These are phyloP conservation scores for Amanita thiersii DNA, from an alignment of 768 basidiomycete genomes.

Conservation along the genomic window DNA sequence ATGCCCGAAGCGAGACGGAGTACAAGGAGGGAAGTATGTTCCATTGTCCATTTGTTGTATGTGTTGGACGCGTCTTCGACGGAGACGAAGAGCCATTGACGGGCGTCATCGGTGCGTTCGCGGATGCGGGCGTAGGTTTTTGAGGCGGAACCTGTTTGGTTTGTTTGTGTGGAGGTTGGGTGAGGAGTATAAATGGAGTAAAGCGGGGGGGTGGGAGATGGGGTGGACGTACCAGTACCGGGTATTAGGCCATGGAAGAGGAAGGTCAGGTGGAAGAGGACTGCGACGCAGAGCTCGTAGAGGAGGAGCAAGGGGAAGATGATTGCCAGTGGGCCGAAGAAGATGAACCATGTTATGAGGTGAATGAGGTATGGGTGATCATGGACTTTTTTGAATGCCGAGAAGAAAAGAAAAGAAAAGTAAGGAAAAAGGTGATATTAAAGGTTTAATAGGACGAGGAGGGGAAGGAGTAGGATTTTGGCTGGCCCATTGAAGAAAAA, in stretches of 20 bases:
- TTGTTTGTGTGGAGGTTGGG: too few relatives aligned
- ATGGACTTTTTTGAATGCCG: constrained; percentile 11
- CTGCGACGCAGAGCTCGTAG: constrained; percentile 24
- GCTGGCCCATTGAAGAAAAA: not conserved
- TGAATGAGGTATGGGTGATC: constrained; percentile 26
- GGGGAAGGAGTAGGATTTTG: not conserved
- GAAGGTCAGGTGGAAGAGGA: constrained; percentile 25
- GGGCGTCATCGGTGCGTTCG: constrained; percentile 24
- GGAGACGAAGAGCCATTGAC: constrained; percentile 27
- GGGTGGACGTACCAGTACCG: constrained; percentile 17
- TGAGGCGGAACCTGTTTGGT: constrained; percentile 22
- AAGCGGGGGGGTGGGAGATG: not conserved
- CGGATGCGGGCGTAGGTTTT: constrained; percentile 24
- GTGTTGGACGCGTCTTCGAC: constrained; percentile 26
- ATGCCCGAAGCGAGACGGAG: constrained; percentile 22
- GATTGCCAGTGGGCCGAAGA: constrained; percentile 34
- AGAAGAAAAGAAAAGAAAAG: not conserved
- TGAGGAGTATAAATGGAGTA: too few relatives aligned
- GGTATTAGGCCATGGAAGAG: constrained; percentile 26
- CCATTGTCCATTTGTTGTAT: constrained; percentile 31
- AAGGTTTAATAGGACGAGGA: not conserved
- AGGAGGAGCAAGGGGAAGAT: constrained; percentile 26
- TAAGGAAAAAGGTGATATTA: not conserved
- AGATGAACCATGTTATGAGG: constrained; percentile 27
- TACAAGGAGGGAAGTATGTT: constrained; percentile 24